Evolutionary conservation across 139 green algal genomes (phyloP).

Genomic region (Chlamydomonas sp.): DNA sequence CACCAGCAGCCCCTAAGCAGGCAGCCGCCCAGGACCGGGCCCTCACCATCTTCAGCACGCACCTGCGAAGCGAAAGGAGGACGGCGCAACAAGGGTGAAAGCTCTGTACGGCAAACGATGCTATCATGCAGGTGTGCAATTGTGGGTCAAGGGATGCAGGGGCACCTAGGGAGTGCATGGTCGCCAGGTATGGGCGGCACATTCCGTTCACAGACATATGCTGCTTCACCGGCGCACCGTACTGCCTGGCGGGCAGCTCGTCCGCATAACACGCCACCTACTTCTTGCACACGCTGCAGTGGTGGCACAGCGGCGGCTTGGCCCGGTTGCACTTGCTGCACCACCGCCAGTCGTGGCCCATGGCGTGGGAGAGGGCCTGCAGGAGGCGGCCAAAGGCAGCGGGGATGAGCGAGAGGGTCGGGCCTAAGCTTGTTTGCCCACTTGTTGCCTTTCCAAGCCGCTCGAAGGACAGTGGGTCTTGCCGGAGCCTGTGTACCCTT

Average conservation of each 20-base stretch:
- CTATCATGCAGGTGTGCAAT: background rate
- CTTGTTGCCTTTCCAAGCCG: background rate
- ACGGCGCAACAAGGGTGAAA: no score
- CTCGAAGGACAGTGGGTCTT: background rate
- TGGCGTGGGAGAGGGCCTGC: slow-evolving; percentile 41
- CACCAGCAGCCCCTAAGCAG: no score
- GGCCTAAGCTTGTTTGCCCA: background rate
- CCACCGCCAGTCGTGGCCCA: slow-evolving; percentile 49
- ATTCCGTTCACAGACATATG: background rate
- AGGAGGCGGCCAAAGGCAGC: background rate
- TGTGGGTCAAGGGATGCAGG: background rate
- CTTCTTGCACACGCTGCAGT: slow-evolving; percentile 70
- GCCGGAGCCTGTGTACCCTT: background rate
- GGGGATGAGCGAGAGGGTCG: background rate
- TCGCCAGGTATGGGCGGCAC: background rate
- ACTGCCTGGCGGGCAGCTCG: background rate
- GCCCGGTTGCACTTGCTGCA: slow-evolving; percentile 61
- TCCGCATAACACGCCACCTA: background rate
- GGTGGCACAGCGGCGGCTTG: slow-evolving; percentile 68
- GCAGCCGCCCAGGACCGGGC: background rate
- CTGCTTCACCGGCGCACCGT: background rate
- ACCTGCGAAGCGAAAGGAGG: slow-evolving; percentile 25
- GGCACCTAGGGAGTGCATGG: background rate
- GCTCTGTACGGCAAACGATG: no score
- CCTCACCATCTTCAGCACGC: slow-evolving; percentile 55